Evolutionary conservation across 2,329 filamentous ascomycete genomes (phyloP).

Genomic region (Periconia digitata): DNA sequence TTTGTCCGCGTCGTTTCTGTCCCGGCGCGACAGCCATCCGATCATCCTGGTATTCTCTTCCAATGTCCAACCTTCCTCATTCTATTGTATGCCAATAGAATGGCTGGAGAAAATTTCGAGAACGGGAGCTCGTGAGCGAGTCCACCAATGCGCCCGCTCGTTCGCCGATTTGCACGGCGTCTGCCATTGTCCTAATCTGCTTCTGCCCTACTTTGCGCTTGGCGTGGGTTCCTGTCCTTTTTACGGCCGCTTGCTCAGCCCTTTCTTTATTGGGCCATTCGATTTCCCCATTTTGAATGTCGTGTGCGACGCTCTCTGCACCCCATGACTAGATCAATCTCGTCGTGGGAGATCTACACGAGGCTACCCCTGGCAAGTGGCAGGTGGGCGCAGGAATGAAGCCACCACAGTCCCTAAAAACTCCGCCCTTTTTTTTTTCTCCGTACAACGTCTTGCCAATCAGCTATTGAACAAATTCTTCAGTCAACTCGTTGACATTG

Average conservation of each 20-base stretch:
- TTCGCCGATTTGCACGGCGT: background rate
- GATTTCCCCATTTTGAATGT: background rate
- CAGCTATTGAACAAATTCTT: background rate
- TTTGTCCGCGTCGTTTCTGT: background rate
- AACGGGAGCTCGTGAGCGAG: background rate
- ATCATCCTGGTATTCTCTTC: background rate
- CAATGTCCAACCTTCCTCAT: background rate
- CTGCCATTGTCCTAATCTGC: background rate
- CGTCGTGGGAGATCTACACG: background rate
- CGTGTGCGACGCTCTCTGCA: background rate
- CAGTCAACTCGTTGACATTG: background rate
- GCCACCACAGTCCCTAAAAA: background rate
- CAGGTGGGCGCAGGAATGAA: background rate
- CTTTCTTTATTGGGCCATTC: background rate
- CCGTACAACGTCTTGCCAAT: background rate
- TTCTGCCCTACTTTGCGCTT: background rate
- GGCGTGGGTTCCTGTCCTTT: background rate
- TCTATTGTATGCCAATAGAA: background rate
- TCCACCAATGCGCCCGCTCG: background rate
- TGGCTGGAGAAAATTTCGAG: background rate
- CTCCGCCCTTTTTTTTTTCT: background rate
- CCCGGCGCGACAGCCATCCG: background rate
- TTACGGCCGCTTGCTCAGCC: conserved; percentile 1
- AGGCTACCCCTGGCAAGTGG: background rate
- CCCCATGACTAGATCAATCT: background rate